These are phyloP conservation scores for Heterobasidion occidentale DNA, from an alignment of 1,284 basidiomycete genomes.

Conservation along the genomic window DNA sequence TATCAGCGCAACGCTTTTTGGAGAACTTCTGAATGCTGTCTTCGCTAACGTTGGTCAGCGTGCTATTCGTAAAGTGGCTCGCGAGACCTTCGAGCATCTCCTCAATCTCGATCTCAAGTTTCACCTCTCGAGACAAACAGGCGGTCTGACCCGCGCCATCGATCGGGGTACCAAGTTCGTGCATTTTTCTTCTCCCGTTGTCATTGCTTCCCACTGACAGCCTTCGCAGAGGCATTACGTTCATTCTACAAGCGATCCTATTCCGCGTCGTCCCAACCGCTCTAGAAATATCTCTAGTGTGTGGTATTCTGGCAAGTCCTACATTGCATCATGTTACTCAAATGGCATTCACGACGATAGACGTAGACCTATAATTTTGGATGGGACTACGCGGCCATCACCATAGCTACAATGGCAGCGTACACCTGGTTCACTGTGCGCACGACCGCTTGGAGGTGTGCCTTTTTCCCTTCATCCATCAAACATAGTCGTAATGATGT, in stretches of 20 bases:
- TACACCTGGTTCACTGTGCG: slow-evolving; percentile 98
- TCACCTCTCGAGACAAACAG: slow-evolving; percentile 91
- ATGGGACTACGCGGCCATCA: slow-evolving; percentile 93
- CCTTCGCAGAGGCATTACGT: slow-evolving; percentile 80
- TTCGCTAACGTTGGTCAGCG: slow-evolving; percentile 95
- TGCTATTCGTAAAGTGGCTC: slow-evolving; percentile 89
- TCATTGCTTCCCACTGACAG: slow-evolving; percentile 1
- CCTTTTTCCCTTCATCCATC: background rate
- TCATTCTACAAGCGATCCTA: slow-evolving; percentile 88
- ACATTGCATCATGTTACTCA: background rate
- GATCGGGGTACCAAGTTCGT: slow-evolving; percentile 93
- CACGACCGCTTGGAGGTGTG: slow-evolving; percentile 91
- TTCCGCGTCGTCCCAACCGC: slow-evolving; percentile 97
- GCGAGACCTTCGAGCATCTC: slow-evolving; percentile 90
- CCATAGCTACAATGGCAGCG: slow-evolving; percentile 76
- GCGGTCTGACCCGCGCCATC: slow-evolving; percentile 92
- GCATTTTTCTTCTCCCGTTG: background rate
- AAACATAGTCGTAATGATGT: background rate
- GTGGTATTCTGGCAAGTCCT: slow-evolving; percentile 80
- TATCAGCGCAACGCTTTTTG: slow-evolving; percentile 84
- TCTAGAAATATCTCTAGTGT: slow-evolving; percentile 93
- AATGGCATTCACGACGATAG: background rate
- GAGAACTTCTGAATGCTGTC: slow-evolving; percentile 91
- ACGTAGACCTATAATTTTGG: slow-evolving; percentile 91
- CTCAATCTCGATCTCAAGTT: slow-evolving; percentile 89